These are phyloP conservation scores for Epichloe glyceriae DNA, from an alignment of 2,329 filamentous ascomycete genomes.

Conservation along the genomic window DNA sequence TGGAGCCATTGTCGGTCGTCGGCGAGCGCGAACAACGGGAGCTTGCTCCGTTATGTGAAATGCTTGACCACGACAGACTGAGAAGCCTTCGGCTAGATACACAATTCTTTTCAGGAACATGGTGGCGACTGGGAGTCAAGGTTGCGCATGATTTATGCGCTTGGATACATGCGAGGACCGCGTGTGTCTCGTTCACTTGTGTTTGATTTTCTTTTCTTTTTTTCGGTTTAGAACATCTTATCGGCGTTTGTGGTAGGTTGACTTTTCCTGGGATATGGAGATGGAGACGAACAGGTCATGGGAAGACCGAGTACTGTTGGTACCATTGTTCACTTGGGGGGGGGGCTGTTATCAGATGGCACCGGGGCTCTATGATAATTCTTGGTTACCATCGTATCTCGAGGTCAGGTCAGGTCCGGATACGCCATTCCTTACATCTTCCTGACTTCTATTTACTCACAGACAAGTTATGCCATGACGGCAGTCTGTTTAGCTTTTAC, in stretches of 20 bases:
- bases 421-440: too few species aligned
- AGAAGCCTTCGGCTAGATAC: background rate
- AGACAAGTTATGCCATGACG: background rate
- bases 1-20: slow-evolving; percentile 41
- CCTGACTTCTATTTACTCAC: background rate
- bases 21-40: slow-evolving; percentile 51
- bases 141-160: too few species aligned
- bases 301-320: background rate
- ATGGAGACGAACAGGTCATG: background rate
- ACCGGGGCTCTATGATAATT: too few species aligned
- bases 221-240: background rate
- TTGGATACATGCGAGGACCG: background rate
- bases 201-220: background rate
- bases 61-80: background rate
- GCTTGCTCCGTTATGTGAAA: slow-evolving; percentile 52
- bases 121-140: background rate
- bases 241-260: background rate
- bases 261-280: background rate
- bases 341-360: too few species aligned
- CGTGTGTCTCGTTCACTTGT: background rate
- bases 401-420: too few species aligned
- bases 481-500: background rate
- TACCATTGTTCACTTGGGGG: too few species aligned
- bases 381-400: too few species aligned
- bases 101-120: background rate